Percentiles rank a stretch among this genome's conserved stretches.
These are phyloP conservation scores for Solanum chaucha DNA, from an alignment of 257 asterid species.

Conservation along the genomic window DNA sequence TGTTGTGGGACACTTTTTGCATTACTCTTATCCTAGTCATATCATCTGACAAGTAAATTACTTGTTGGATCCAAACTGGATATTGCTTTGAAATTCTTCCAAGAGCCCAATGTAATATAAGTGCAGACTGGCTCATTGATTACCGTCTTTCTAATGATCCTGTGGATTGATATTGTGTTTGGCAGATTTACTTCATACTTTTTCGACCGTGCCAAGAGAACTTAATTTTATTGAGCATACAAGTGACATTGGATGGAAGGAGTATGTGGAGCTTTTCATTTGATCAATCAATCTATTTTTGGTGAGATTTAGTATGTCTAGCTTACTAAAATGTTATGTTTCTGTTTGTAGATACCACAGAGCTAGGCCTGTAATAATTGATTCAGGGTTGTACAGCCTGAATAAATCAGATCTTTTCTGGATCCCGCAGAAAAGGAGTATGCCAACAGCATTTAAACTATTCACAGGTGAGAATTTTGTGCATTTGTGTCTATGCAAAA, in stretches of 20 bases:
- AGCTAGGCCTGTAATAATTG: slow-evolving; percentile 68
- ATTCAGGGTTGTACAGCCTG: slow-evolving; percentile 63
- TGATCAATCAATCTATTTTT: neutral
- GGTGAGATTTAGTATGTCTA: neutral
- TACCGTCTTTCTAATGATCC: neutral
- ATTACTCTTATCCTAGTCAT: neutral
- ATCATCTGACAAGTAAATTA: neutral
- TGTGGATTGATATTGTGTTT: neutral
- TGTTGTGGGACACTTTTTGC: neutral
- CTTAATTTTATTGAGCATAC: slow-evolving; percentile 74
- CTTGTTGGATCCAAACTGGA: neutral
- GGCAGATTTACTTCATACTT: slow-evolving; percentile 56
- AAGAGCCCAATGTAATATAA: neutral
- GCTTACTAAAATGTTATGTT: neutral
- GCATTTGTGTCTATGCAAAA: neutral
- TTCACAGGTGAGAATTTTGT: slow-evolving; percentile 43
- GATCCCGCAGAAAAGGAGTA: slow-evolving; percentile 40
- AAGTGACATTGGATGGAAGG: slow-evolving; percentile 68
- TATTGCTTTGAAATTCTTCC: neutral
- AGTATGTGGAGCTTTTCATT: slow-evolving; percentile 31
- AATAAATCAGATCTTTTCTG: slow-evolving; percentile 58
- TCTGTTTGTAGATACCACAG: slow-evolving; percentile 37
- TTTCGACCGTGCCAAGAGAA: slow-evolving; percentile 52
- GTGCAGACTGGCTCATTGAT: neutral
- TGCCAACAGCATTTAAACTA: slow-evolving; percentile 62